phyloP scores from a whole-genome alignment of 129 eudicot genomes.

The Sambucus nigra region DNA sequence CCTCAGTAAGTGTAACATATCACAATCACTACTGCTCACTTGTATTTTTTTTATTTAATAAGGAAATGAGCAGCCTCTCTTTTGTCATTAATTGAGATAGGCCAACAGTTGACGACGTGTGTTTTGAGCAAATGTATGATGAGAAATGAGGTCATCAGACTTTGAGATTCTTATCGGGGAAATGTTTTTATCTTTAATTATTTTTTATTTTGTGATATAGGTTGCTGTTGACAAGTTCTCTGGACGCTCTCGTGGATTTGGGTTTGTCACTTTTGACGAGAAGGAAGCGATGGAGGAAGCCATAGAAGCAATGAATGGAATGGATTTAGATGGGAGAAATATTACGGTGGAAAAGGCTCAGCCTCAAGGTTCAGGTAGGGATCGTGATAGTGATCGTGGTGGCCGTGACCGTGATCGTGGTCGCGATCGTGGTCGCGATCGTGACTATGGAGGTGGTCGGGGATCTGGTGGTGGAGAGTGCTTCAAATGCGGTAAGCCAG shows the following conservation, averaged over 20 bases:
- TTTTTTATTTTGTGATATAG: slow-evolving; percentile 22
- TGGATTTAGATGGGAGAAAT: slow-evolving; percentile 84
- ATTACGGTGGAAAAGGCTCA: slow-evolving; percentile 95
- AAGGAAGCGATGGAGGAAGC: slow-evolving; percentile 95
- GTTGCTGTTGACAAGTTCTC: slow-evolving; percentile 82
- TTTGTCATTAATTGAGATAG: too few species aligned
- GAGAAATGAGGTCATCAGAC: neutral
- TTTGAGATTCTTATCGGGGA: neutral
- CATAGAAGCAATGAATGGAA: slow-evolving; percentile 91
- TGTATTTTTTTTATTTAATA: too few species aligned
- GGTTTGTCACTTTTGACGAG: slow-evolving; percentile 86
- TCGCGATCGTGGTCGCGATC: slow-evolving; percentile 56
- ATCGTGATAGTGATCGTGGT: slow-evolving; percentile 40
- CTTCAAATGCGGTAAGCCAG: slow-evolving; percentile 97
- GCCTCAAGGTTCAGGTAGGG: slow-evolving; percentile 72
- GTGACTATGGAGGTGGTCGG: slow-evolving; percentile 55
- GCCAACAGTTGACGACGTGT: neutral
- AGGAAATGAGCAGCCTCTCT: too few species aligned
- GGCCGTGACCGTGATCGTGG: slow-evolving; percentile 44
- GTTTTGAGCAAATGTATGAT: slow-evolving; percentile 1
- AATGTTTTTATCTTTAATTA: too few species aligned
- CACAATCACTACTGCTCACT: too few species aligned
- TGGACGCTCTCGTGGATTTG: slow-evolving; percentile 97
- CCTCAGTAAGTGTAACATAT: too few species aligned
- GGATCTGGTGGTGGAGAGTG: slow-evolving; percentile 83